Evolutionary conservation across 1,139 yeast genomes (phyloP), one percentile per base, ranked within the genome.

Genomic region (Candida neerlandica): DNA sequence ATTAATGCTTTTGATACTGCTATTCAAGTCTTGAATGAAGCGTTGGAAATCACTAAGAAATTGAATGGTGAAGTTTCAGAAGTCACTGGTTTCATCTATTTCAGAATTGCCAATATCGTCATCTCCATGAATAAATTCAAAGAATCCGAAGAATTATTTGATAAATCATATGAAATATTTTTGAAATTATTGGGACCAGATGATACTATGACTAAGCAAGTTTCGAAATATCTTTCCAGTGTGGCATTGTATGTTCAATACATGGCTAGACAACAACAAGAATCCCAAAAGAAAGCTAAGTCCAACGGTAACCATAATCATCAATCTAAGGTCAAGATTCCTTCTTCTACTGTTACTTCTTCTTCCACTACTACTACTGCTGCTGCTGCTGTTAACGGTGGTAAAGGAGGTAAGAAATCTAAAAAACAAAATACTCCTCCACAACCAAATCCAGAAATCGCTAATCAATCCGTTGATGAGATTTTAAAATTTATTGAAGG

Each of bases 401-500:
- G 58, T 21, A 46, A 43, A 21, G 40, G 55, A 21, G 45, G 56
- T 12, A 56, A 60, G 48, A 57, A 62, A 48, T 54, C 54, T 44
- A 55, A 55, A 48, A 59, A 62, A 48, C 69, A 70, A 55, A 67
- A 67, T 50, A 70, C 70, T 52, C 51, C 55, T 46, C 58, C 63
- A 11, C 61, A 67, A 43, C 69, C 81, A 12, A 72, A 79, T 57
- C 84, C 88, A 21, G 79, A 75, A 38, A 75, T 85, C 55, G 85
- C 86, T 12, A 68, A 71, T 46, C 75, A 82, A 64, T 82, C 88
- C 16, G 79, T 86, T 50, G 92, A 85, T 47, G 92, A 85, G 51
- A 80, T 86, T 54, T 72, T 86, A 69, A 75, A 76, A 46, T 86
- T 80, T 59, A 84, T 86, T 59, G 86, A 84, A 64, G 89, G 87